Evolutionary conservation across 768 basidiomycete species (phyloP).

Genomic region (Trametes sanguinea): DNA sequence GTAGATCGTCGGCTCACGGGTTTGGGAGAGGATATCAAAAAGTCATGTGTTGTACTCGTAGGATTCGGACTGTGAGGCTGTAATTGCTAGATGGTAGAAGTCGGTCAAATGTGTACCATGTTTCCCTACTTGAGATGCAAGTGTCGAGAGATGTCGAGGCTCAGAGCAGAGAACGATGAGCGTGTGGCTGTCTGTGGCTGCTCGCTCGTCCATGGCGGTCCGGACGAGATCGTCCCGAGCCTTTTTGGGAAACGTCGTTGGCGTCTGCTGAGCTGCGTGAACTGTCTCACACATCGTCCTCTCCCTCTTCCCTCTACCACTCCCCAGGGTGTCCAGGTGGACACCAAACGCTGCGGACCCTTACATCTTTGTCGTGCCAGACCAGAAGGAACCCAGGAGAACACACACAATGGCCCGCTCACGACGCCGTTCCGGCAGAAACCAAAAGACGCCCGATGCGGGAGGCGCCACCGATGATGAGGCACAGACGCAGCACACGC

Average conservation of each 20-base stretch:
- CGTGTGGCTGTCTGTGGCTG: background rate
- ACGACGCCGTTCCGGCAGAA: constrained; percentile 40
- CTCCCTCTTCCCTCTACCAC: background rate
- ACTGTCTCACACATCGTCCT: constrained; percentile 5
- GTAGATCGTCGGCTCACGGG: constrained; percentile 19
- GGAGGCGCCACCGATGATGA: constrained; percentile 25
- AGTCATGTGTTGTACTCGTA: constrained; percentile 21
- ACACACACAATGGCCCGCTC: constrained; percentile 43
- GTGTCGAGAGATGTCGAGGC: background rate
- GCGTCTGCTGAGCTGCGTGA: background rate
- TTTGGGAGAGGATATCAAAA: background rate
- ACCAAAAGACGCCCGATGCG: constrained; percentile 36
- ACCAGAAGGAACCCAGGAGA: background rate
- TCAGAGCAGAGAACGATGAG: no score
- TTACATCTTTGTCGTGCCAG: no score
- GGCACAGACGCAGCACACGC: constrained; percentile 2
- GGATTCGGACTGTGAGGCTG: constrained; percentile 19
- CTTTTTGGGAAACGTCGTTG: constrained; percentile 1
- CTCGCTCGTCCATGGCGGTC: background rate
- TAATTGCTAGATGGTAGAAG: constrained; percentile 16
- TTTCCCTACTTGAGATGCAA: background rate
- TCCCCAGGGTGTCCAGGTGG: background rate
- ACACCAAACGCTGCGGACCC: background rate
- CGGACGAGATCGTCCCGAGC: background rate
- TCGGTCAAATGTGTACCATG: background rate